Base-by-base conservation (phyloP, 2,329 filamentous ascomycete species). In the Albifimbria verrucaria region DNA sequence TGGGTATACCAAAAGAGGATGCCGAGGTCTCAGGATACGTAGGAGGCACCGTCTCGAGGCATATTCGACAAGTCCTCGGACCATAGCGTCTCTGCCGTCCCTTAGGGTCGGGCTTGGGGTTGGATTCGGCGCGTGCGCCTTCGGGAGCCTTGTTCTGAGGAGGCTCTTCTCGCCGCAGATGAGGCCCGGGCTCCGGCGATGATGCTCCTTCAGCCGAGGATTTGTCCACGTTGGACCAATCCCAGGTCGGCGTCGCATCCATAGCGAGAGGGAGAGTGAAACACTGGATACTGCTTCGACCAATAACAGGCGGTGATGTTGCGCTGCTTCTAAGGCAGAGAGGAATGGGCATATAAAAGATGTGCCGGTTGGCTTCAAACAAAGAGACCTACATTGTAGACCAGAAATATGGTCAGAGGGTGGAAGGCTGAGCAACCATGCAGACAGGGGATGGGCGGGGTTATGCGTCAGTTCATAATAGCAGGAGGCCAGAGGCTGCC, bases 41-140 rank as follows among this genome's bases (percentile, higher is more conserved):
- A 4, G 81, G 78, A 17, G 79, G 65, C 55, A 81, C 79, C 2
- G 75, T 76, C 45, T 97, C 93, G 41, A 96, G 78, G 68, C 93
- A 97, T 58, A 97, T 97, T 53, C 93, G 88, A 71, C 93, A 97
- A 56, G 85, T 88, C 59, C 91, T 81, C 23, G 88, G 80, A 36
- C 83, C 81, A 68, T 90, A 93, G 56, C 83, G 81, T 48, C 66
- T 24, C 7, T 26, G n/a, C 11, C 25, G 36, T 59, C 52, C 51
- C 15, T 52, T 53, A 32, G 58, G 51, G 7, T 46, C 49, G 43
- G 43, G 54, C 25, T 55, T 43, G 55, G 26, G 60, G 51, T n/a
- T 53, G 52, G 22, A 59, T 28, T 10, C 20, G 48, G 10, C 52
- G 48, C 20, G 53, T n/a, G n/a, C n/a, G n/a, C n/a, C n/a, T n/a